Base-by-base conservation (phyloP, 352 stramenopile species). In the Detonula confervacea region DNA sequence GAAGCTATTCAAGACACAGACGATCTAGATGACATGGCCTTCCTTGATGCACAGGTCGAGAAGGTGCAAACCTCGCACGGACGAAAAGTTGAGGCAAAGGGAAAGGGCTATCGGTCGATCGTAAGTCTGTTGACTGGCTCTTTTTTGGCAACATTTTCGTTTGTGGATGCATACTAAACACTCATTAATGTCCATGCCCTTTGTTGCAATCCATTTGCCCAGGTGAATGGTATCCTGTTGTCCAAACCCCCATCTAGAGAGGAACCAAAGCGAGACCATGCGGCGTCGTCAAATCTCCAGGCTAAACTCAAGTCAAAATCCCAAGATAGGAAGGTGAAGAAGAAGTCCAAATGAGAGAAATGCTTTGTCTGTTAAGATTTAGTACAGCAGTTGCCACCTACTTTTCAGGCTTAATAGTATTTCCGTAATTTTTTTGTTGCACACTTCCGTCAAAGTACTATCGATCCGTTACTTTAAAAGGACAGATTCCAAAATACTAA, bases 11-110 rank as follows among this genome's bases (percentile, higher is more conserved):
- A 49, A 44, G 77, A 80, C 51, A 61, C 67, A n/a, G 25, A 83
- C 18, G 76, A 89, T 70, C 62, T 92, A 14, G 87, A 92, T 66
- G 89, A 94, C 57, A 92, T 94, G 83, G 89, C 84, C 16, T 94
- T 94, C 71, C 66, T 94, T 33, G 81, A 94, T 81, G 67, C 76
- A 30, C 84, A 92, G 73, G 92, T 94, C 62, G 74, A 88, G 16
- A 87, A 87, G 52, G 66, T 89, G 61, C 87, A 94, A 79, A 90
- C 67, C 20, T 85, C 82, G 9, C 89, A 94, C 61, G 89, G 89
- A 33, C 71, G 89, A 27, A 90, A 87, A 46, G 75, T 94, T 37
- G 76, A 82, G 35, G 87, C 69, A 9, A 81, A 63, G 16, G 87
- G 87, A n/a, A 86, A 83, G 30, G 59, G 46, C 1, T 94, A 92